Evolutionary conservation across 768 basidiomycete genomes (phyloP).

Genomic region (Psilocybe subaeruginosa): DNA sequence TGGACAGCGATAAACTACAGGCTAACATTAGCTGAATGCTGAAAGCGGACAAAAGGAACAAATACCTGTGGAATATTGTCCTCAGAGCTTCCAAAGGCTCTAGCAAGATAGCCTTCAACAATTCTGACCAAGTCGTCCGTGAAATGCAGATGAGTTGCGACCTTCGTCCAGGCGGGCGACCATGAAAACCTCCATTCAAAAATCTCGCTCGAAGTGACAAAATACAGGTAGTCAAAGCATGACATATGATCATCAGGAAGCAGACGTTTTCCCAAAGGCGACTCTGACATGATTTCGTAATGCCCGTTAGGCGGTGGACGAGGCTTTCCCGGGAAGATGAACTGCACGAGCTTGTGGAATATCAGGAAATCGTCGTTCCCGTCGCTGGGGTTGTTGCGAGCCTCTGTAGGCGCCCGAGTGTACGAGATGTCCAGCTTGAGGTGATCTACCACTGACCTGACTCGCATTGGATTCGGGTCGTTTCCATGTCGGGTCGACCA

Average conservation of each 20-base stretch:
- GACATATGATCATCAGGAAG: slow-evolving; percentile 31
- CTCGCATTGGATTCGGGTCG: slow-evolving; percentile 23
- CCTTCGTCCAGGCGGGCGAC: slow-evolving; percentile 44
- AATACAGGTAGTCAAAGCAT: slow-evolving; percentile 38
- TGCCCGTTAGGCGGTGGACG: slow-evolving; percentile 17
- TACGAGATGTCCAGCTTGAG: slow-evolving; percentile 38
- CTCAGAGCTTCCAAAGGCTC: slow-evolving; percentile 2
- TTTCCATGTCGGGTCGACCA: slow-evolving; percentile 32
- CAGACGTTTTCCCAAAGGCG: slow-evolving; percentile 28
- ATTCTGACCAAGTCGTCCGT: slow-evolving; percentile 31
- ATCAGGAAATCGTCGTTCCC: slow-evolving; percentile 23
- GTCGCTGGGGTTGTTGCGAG: slow-evolving; percentile 22
- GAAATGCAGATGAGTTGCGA: slow-evolving; percentile 40
- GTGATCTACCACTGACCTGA: slow-evolving; percentile 25
- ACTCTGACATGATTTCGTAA: slow-evolving; percentile 28
- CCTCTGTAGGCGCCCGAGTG: slow-evolving; percentile 32
- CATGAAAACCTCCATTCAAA: slow-evolving; percentile 38
- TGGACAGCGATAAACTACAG: slow-evolving; percentile 48
- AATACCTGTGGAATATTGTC: slow-evolving; percentile 10
- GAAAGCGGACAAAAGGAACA: neutral
- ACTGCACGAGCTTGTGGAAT: slow-evolving; percentile 31
- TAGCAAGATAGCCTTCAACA: slow-evolving; percentile 31
- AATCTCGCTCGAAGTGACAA: slow-evolving; percentile 25
- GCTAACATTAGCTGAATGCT: neutral
- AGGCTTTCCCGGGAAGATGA: slow-evolving; percentile 29